Base-by-base conservation (phyloP, 441 rosid genomes). In the Viola pubescens region DNA sequence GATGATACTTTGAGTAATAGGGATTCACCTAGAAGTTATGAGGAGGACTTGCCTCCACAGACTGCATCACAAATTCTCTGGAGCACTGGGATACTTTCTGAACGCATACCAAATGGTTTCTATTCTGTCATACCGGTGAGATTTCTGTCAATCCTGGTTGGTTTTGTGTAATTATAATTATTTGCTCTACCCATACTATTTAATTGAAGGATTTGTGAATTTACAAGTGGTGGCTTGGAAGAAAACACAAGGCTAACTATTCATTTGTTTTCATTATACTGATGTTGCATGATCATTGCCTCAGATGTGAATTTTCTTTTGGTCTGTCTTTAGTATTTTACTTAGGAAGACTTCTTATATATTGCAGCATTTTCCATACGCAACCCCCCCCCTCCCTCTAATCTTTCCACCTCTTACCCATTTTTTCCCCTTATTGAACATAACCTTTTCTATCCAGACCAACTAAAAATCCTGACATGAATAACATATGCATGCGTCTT, bases 61-160 rank as follows among this genome's bases (percentile, higher is more conserved):
- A 83, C 79, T 43, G 99, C 95, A 14, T 94, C 97, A 4, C 92
- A 94, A 81, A 80, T 80, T 76, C 91, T 94, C 52, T 94, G 99
- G 99, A 81, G 78, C 72, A 90, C 87, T 3, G 94, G 97, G 68
- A 78, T 82, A 78, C 95, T 94, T 54, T 79, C 82, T 46, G 97
- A 88, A 57, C 81, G 77, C 2, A 80, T 94, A 60, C 97, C 97
- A 58, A 85, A 86, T 77, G 99, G 99, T 59, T 94, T 90, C 74
- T 94, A 90, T 75, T 90, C 89, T 14, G 86, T 90, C 71, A 77
- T 73, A 66, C 95, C 91, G 74, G 99, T 94, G 65, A 86, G 95
- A 34, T 26, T 26, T 26, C 34, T 6, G 13, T 37, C 16, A 42
- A 8, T 14, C 19, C 52, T 58, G 16, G 40, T 66, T 67, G 10